Conservation (phyloP, 2,329 filamentous ascomycete species). For the Erysiphe pulchra region DNA sequence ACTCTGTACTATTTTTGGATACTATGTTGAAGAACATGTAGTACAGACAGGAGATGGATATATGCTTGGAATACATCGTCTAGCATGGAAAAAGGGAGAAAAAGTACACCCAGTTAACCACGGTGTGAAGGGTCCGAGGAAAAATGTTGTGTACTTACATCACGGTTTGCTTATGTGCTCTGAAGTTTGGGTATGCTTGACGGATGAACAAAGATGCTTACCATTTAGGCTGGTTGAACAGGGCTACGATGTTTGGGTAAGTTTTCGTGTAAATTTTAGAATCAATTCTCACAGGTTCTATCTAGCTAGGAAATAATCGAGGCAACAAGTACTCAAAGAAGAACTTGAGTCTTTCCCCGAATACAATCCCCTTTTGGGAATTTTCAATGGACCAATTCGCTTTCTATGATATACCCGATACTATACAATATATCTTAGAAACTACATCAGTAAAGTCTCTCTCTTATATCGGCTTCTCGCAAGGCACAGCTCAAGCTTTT, state of each 20-base stretch:
- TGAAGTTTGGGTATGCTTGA: conserved; percentile 90
- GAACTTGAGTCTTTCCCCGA: conserved; percentile 49
- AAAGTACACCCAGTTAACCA: conserved; percentile 55
- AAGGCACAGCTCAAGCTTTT: conserved; percentile 91
- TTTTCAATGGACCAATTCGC: conserved; percentile 98
- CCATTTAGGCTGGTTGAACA: conserved; percentile 73
- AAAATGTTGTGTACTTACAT: conserved; percentile 80
- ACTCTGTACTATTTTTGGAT: conserved; percentile 75
- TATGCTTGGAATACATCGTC: conserved; percentile 64
- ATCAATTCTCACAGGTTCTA: conserved; percentile 5
- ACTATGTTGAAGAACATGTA: conserved; percentile 86
- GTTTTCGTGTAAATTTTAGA: conserved; percentile 10
- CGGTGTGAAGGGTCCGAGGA: conserved; percentile 38
- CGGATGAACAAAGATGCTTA: conserved; percentile 61
- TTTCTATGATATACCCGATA: conserved; percentile 90
- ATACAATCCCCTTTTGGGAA: conserved; percentile 66
- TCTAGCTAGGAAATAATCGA: conserved; percentile 74
- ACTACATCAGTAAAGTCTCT: conserved; percentile 62
- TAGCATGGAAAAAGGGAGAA: conserved; percentile 64
- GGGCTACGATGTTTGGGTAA: conserved; percentile 86
- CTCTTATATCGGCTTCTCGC: conserved; percentile 91
- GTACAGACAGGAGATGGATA: conserved; percentile 89
- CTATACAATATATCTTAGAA: conserved; percentile 70
- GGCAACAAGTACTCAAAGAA: conserved; percentile 99
- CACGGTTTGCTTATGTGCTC: conserved; percentile 97